Evolutionary conservation across 2,329 filamentous ascomycete species (phyloP), one percentile per base, ranked within the genome.

Genomic region (Sclerotinia glacialis): DNA sequence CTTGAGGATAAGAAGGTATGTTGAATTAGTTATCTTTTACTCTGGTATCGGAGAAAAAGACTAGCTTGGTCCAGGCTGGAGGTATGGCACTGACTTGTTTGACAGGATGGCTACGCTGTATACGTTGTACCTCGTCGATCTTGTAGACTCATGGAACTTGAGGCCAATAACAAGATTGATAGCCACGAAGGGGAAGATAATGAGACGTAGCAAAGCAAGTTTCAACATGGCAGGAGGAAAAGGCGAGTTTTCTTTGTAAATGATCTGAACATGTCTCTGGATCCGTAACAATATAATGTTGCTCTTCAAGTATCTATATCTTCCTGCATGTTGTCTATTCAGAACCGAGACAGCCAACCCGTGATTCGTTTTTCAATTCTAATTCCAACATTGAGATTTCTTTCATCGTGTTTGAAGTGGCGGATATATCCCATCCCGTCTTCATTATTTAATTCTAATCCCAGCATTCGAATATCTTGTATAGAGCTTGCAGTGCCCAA

Each of bases 81-180:
- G 31, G 7, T 18, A 34, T 9, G 7, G 31, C 18, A 54, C 31
- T 54, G 21, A 55, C 31, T 54, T 14, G 8, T 40, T 55, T 55
- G 52, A 40, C 40, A 55, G 52, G 52, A 55, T 37, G 52, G 52
- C 31, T 55, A 55, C n/a, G n/a, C 21, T n/a, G 31, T 55, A 14
- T 37, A 55, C 34, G 2, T 23, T 9, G 40, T 40, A n/a, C 21
- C 31, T 16, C 52, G 52, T 7, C 34, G 52, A 16, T 55, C 52
- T 16, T 21, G 1, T 55, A 31, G 52, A 37, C 31, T 40, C 21
- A 23, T 55, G 11, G 21, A 40, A 31, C 31, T 40, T 16, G 31
- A 55, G 31, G 12, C 52, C 7, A 47, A 23, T 47, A 11, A 47
- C 9, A 54, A 34, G 2, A 3, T 37, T 12, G 28, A 54, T 34